Conservation (phyloP, 129 eudicot genomes). For the Artemisia annua region DNA sequence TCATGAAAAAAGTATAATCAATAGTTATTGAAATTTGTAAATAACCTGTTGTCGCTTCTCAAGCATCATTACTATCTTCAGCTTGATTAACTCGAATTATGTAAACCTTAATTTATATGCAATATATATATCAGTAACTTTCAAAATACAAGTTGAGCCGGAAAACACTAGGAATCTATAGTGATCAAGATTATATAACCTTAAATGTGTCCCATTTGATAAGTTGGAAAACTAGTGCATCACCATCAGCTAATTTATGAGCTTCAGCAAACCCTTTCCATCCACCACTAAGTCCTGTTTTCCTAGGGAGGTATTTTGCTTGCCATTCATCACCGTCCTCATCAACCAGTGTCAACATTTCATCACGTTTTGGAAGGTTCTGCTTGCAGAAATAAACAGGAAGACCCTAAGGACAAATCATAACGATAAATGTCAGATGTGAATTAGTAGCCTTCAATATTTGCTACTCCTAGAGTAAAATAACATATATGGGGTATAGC, state of each 20-base stretch:
- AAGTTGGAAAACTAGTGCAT: constrained; percentile 80
- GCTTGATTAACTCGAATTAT: constrained; percentile 57
- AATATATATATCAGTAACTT: not conserved
- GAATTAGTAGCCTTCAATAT: not conserved
- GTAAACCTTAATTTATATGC: constrained; percentile 48
- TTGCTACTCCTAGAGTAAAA: not conserved
- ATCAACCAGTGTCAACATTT: constrained; percentile 51
- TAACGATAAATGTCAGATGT: not conserved
- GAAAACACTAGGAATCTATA: no score
- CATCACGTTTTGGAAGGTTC: constrained; percentile 64
- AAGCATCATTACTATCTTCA: constrained; percentile 39
- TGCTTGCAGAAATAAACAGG: constrained; percentile 55
- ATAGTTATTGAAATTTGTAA: constrained; percentile 2
- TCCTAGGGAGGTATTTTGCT: constrained; percentile 65
- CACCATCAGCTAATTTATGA: constrained; percentile 86
- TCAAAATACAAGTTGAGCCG: no score
- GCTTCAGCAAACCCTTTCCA: constrained; percentile 88
- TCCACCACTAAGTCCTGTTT: constrained; percentile 92
- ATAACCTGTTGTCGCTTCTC: constrained; percentile 25
- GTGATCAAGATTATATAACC: constrained; percentile 40
- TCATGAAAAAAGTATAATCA: not conserved
- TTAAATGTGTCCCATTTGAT: constrained; percentile 53
- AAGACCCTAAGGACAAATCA: constrained; percentile 52
- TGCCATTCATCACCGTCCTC: constrained; percentile 74
- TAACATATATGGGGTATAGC: not conserved